Conservation (phyloP, 2,329 filamentous ascomycete genomes). For the Cladosporium sphaerospermum region DNA sequence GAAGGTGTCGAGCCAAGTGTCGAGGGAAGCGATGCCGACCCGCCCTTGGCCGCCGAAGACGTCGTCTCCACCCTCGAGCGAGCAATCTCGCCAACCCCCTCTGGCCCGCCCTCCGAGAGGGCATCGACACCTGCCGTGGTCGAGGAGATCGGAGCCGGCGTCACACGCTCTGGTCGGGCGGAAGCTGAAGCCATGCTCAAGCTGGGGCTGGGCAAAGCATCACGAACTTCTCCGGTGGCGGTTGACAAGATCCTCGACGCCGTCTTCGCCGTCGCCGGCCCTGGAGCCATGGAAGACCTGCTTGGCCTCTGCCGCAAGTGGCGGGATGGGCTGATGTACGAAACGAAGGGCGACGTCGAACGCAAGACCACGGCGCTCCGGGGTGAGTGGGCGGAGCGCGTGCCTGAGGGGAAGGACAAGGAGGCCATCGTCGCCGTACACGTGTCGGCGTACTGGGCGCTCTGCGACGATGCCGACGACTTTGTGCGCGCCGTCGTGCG, state of each 20-base stretch:
- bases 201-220: background rate
- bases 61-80: background rate
- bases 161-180: background rate
- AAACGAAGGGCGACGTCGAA: background rate
- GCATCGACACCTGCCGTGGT: background rate
- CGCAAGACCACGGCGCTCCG: background rate
- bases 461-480: background rate
- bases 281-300: background rate
- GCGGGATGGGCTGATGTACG: background rate
- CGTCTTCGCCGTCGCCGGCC: background rate
- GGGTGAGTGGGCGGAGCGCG: background rate
- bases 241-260: background rate
- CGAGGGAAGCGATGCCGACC: background rate
- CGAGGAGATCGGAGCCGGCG: background rate
- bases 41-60: background rate
- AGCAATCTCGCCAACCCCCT: background rate
- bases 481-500: background rate
- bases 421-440: background rate
- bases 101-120: background rate
- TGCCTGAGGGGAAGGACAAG: background rate
- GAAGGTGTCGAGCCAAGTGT: background rate
- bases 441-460: background rate
- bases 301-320: background rate
- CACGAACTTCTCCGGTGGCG: background rate
- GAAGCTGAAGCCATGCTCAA: background rate